Evolutionary conservation across 108 stramenopile species (phyloP), one percentile per base, ranked within the genome.

Genomic region (Conticribra guillardii): DNA sequence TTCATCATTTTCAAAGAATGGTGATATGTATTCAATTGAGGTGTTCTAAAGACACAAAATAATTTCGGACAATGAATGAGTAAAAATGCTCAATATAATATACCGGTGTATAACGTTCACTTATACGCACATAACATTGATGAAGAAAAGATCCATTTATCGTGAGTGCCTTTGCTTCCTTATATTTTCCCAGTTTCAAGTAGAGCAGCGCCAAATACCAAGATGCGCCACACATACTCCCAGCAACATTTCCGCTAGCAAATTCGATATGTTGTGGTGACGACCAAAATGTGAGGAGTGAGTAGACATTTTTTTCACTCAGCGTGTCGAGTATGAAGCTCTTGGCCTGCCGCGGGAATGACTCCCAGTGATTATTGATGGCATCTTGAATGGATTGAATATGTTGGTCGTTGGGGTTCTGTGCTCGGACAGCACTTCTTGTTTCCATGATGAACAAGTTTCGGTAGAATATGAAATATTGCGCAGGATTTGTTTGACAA

Each of bases 81-180:
- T n/a, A n/a, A n/a, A n/a, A n/a, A n/a, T n/a, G n/a, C n/a, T n/a
- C n/a, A n/a, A n/a, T n/a, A n/a, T n/a, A n/a, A n/a, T n/a, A n/a
- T n/a, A n/a, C n/a, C n/a, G n/a, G n/a, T n/a, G n/a, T n/a, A n/a
- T n/a, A n/a, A n/a, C n/a, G n/a, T n/a, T n/a, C n/a, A n/a, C 32
- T 17, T 7, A 2, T 18, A 59, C 57, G 30, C 21, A 59, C 57
- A 59, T 59, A 34, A 59, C 57, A 59, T 59, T 59, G 37, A 5
- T 41, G 50, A 21, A 51, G 16, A 21, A 51, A 51, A 18, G 50
- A 51, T 51, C 50, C 50, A 51, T 51, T 51, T 4, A 51, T 18
- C 18, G 50, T 51, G 4, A 51, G 50, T 4, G 50, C 50, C 16
- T 16, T 17, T 18, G 50, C 9, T 21, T 51, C 50, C 18, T 21